A percentile compares a stretch with the other conserved stretches of the same genome.
phyloP scores from a whole-genome alignment of 2,329 filamentous ascomycete genomes.

The Ceratocystis cacaofunesta region DNA sequence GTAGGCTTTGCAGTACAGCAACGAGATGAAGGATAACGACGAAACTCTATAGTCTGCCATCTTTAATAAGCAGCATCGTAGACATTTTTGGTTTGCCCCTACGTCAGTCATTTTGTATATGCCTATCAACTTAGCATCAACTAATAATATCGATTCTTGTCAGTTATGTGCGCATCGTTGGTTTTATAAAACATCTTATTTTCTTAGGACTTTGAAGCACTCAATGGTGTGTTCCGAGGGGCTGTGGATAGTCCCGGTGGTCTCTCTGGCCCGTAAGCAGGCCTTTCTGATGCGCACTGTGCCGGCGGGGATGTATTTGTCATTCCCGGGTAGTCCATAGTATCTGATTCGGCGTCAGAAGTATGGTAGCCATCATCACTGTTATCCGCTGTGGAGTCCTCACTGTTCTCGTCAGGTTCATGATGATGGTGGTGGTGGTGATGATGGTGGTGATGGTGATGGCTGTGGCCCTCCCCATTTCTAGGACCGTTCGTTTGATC shows the following conservation, averaged over 20 bases:
- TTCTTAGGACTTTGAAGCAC: slow-evolving; percentile 10
- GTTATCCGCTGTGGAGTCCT: slow-evolving; percentile 2
- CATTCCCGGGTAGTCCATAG: not conserved
- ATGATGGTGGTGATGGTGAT: slow-evolving; percentile 1
- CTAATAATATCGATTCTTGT: not conserved
- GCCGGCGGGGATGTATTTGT: not conserved
- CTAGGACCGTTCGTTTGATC: not conserved
- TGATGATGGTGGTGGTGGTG: not conserved
- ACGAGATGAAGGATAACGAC: not conserved
- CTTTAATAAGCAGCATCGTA: not conserved
- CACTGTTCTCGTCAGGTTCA: slow-evolving; percentile 5
- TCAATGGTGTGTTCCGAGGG: not conserved
- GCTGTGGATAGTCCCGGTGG: slow-evolving; percentile 20
- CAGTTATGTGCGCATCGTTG: not conserved
- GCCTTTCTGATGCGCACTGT: slow-evolving; percentile 7
- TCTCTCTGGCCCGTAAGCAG: slow-evolving; percentile 13
- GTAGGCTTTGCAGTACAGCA: not conserved
- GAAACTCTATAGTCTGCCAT: not conserved
- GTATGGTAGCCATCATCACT: slow-evolving; percentile 11
- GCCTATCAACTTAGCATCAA: not conserved
- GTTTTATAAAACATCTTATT: not conserved
- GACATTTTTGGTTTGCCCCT: not conserved
- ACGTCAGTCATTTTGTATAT: not conserved
- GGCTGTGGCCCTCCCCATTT: slow-evolving; percentile 5
- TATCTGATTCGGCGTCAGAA: slow-evolving; percentile 13